Evolutionary conservation across 805 yeast species (phyloP).

Genomic region (Kodamaea kakaduensis): DNA sequence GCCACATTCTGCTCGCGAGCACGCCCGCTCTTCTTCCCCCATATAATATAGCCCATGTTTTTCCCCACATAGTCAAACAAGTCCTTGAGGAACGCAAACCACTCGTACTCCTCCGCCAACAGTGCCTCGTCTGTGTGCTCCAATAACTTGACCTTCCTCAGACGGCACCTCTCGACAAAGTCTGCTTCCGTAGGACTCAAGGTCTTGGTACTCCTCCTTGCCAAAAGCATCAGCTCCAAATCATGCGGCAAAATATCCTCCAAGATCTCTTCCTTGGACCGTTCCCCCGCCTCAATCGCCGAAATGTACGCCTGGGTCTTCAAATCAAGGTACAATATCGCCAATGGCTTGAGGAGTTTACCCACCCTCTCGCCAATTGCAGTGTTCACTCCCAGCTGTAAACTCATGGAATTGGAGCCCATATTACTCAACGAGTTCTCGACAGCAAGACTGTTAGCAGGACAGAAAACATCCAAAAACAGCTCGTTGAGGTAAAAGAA

Average conservation of each 20-base stretch:
- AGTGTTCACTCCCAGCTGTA: conserved; percentile 32
- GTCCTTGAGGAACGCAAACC: conserved; percentile 80
- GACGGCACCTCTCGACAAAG: conserved; percentile 68
- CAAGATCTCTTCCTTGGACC: conserved; percentile 61
- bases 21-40: conserved; percentile 53
- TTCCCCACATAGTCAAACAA: conserved; percentile 73
- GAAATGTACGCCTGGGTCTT: conserved; percentile 95
- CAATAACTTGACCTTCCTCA: conserved; percentile 61
- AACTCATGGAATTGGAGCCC: conserved; percentile 26
- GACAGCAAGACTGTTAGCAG: conserved; percentile 56
- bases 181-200: conserved; percentile 77
- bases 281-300: conserved; percentile 64
- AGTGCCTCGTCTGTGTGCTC: conserved; percentile 44
- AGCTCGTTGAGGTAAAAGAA: conserved; percentile 81
- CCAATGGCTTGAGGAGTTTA: conserved; percentile 73
- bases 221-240: conserved; percentile 45
- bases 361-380: conserved; percentile 44
- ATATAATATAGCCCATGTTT: conserved; percentile 65
- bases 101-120: conserved; percentile 71
- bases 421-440: conserved; percentile 37
- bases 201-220: conserved; percentile 33
- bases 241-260: conserved; percentile 72
- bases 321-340: conserved; percentile 73
- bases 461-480: conserved; percentile 84
- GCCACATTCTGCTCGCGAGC: conserved; percentile 13